These are phyloP conservation scores for Citrus maxima DNA, from an alignment of 345 rosid species.

Conservation along the genomic window DNA sequence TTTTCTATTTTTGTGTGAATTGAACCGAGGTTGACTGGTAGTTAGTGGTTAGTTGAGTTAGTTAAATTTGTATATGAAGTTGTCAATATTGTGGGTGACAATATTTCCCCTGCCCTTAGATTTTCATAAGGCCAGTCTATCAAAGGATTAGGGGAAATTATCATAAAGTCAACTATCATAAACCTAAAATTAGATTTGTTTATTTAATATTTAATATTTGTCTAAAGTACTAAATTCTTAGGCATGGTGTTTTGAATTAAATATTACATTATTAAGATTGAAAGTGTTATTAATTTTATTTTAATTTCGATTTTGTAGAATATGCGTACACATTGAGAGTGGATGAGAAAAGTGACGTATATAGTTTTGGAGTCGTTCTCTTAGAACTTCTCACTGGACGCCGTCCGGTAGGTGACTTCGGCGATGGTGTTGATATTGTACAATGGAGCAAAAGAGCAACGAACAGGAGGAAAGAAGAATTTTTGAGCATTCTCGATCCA, in stretches of 20 bases:
- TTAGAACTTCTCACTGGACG: slow-evolving; percentile 58
- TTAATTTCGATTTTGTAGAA: slow-evolving; percentile 25
- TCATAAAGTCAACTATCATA: background rate
- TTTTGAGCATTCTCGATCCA: slow-evolving; percentile 36
- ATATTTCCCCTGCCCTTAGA: background rate
- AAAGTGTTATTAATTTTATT: background rate
- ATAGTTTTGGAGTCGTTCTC: slow-evolving; percentile 70
- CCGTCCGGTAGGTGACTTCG: slow-evolving; percentile 57
- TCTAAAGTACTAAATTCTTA: too few relatives aligned
- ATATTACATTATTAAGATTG: background rate
- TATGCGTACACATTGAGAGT: slow-evolving; percentile 71
- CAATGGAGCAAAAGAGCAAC: slow-evolving; percentile 50
- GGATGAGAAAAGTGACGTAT: slow-evolving; percentile 71
- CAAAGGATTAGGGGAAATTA: too few relatives aligned
- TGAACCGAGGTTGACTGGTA: background rate
- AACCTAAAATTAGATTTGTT: background rate
- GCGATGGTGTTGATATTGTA: slow-evolving; percentile 64
- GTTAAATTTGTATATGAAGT: slow-evolving; percentile 10
- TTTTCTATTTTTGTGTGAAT: background rate
- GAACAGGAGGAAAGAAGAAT: slow-evolving; percentile 39
- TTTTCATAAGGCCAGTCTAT: slow-evolving; percentile 1
- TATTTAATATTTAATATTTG: background rate
- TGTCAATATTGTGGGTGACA: slow-evolving; percentile 14
- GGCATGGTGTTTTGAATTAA: background rate
- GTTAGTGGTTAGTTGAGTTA: slow-evolving; percentile 16